Base-by-base conservation (phyloP, 768 basidiomycete genomes). In the Guyanaporus albipodus region DNA sequence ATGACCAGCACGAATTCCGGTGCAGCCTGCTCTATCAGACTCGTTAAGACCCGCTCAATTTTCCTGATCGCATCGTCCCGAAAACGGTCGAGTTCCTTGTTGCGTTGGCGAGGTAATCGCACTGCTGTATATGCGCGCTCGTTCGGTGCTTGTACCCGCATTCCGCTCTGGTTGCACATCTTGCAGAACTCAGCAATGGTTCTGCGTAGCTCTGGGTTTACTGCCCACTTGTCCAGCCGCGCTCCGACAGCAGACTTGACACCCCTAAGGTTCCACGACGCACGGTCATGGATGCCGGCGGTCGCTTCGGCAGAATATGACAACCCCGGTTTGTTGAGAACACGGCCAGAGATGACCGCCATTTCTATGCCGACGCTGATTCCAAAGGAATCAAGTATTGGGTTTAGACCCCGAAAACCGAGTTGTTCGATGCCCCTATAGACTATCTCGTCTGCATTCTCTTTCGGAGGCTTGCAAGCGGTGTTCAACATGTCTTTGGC, bases 101-200 rank as follows among this genome's bases (percentile, higher is more conserved):
- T 53, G 14, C 14, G 11, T 59, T 73, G 78, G 6, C 45, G 66
- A 0, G 85, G 80, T 17, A 90, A 61, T 1, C 45, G 49, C 7
- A 71, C 80, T 8, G 11, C 33, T 28, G 58, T 59, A 14, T 65
- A 64, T 28, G 75, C 58, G 2, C 54, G 50, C 0, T 59, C 62
- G n/a, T 43, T 49, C 6, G 37, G 61, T 60, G 18, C 22, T 11
- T 1, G 8, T 7, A 85, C 74, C 4, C 8, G 49, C 76, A 91
- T 85, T 2, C 88, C 89, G 42, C 77, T 76, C n/a, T 53, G 73
- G 44, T 57, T 62, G 62, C 87, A 91, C 79, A 82, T 86, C 1
- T 60, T 44, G 9, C 68, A 64, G 52, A 91, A 88, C 0, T 75
- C 83, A 0, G 50, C 52, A 4, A 82, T 62, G 6, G 70, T 67